These are phyloP conservation scores for Chaetomiaceae sp. DNA, from an alignment of 2,329 filamentous ascomycete species.

Conservation along the genomic window DNA sequence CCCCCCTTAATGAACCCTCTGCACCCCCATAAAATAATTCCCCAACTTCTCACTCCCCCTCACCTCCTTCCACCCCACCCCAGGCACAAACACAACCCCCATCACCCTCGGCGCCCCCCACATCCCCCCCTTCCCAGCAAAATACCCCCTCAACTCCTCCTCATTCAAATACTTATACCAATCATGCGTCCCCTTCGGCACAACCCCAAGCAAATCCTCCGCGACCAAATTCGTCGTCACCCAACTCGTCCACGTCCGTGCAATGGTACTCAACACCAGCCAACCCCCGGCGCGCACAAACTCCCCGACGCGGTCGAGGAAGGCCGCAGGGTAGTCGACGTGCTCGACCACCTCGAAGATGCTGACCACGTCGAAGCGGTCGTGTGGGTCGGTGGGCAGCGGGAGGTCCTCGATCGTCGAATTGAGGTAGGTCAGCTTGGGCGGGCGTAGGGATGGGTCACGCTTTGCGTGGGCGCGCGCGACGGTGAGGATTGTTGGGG, in stretches of 20 bases:
- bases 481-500: conserved; percentile 65
- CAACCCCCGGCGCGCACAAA: conserved; percentile 89
- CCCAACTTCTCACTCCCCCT: conserved; percentile 76
- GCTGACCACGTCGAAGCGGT: conserved; percentile 72
- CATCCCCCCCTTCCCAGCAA: conserved; percentile 36
- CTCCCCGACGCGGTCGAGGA: conserved; percentile 64
- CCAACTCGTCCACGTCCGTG: conserved; percentile 83
- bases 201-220: conserved; percentile 80
- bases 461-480: conserved; percentile 69
- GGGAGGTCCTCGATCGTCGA: conserved; percentile 69
- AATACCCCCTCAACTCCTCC: conserved; percentile 61
- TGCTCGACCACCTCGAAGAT: conserved; percentile 96
- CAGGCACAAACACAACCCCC: conserved; percentile 88
- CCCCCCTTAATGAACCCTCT: conserved; percentile 33
- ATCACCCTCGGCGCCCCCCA: conserved; percentile 62
- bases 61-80: conserved; percentile 83
- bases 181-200: conserved; percentile 90
- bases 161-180: conserved; percentile 96
- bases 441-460: conserved; percentile 59
- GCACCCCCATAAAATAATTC: conserved; percentile 93
- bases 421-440: conserved; percentile 68
- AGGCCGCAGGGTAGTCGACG: conserved; percentile 68
- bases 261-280: conserved; percentile 89
- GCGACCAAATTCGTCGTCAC: conserved; percentile 88
- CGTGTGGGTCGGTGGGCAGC: conserved; percentile 30